Evolutionary conservation across 148 eudicot species (phyloP).

Genomic region (Salicornia ramosissima): DNA sequence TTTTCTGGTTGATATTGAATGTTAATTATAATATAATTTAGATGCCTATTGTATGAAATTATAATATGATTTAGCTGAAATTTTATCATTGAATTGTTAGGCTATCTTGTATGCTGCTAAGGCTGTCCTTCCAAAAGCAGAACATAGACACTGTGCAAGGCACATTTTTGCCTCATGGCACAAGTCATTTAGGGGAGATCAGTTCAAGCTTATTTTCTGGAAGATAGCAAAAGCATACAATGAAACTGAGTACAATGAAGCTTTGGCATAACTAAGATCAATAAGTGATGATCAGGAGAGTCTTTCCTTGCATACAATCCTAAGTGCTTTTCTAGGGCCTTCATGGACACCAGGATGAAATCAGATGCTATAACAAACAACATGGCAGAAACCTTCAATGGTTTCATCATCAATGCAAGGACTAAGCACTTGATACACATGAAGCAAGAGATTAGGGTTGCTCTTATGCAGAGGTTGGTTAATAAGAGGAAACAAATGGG

Average conservation of each 20-base stretch:
- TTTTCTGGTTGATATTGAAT: no score
- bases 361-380: background rate
- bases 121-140: background rate
- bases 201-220: background rate
- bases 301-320: background rate
- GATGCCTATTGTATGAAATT: no score
- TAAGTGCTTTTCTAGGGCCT: background rate
- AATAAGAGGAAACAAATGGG: background rate
- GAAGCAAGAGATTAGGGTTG: background rate
- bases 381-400: slow-evolving; percentile 4
- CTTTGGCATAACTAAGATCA: background rate
- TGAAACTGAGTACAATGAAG: background rate
- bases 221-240: background rate
- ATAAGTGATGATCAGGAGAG: background rate
- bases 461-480: background rate
- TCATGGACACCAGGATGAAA: background rate
- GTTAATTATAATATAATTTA: no score
- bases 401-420: background rate
- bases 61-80: no score
- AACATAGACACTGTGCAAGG: slow-evolving; percentile 10
- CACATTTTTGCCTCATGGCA: background rate
- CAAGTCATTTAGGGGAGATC: background rate
- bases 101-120: background rate
- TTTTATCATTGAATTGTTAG: no score
- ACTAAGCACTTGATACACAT: background rate